Evolutionary conservation across 1,139 yeast species (phyloP), one percentile per base, ranked within the genome.

Genomic region (Saccharomyces uvarum): DNA sequence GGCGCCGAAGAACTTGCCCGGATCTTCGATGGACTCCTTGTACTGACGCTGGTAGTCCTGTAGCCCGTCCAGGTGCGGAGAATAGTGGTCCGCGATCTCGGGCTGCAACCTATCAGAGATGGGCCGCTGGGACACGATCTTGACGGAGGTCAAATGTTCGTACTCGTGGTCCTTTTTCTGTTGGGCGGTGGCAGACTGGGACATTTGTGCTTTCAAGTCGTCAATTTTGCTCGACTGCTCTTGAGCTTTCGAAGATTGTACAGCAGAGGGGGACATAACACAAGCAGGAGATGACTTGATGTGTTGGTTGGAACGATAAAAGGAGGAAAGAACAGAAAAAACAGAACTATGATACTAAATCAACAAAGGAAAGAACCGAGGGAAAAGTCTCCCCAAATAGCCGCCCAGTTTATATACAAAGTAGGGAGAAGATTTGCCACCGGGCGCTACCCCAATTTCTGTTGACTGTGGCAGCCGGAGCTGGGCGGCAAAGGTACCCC

Each of bases 11-110:
- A 86, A 87, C 56, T 73, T 66, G 49, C 75, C 73, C 1, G 95
- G 95, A 60, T 84, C 73, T 55, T 82, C 81, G 60, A 87, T 78
- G 16, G 93, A 85, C 70, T 85, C 81, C 61, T 80, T 72, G 73
- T 87, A 84, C 73, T 84, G 67, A 58, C 73, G 66, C 60, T 79
- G 65, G 73, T 86, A 86, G 61, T 84, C 80, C 27, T 75, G 84
- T 51, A 84, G 50, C 21, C 61, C 63, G 16, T 57, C 57, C 46
- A 67, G 16, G 54, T 66, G 62, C 14, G 71, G 73, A 47, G 65
- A 57, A 53, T 73, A 70, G 59, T 70, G 68, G 19, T 61, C 31
- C 5, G 67, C 66, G 47, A 64, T 57, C 16, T 66, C 65, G 9
- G 68, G 68, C 57, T 65, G 63, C 58, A 69, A 58, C 57, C 75